Conservation (phyloP, 2,329 filamentous ascomycete species). For the Neopestalotiopsis clavispora region DNA sequence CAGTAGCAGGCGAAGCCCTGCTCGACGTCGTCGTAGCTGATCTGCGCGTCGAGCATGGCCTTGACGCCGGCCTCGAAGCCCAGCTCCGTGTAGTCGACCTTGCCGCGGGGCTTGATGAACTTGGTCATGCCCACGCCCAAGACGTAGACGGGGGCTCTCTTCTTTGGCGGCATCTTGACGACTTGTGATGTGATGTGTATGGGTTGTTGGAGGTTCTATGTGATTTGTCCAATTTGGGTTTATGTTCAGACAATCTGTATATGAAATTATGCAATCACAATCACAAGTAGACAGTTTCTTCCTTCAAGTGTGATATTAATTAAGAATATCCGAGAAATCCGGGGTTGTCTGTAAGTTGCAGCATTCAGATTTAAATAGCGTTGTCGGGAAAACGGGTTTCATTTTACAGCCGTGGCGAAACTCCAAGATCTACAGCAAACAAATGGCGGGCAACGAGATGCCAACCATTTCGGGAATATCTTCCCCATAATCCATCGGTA, state of each 20-base stretch:
- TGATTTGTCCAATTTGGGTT: background rate
- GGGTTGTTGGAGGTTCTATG: background rate
- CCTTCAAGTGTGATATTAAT: background rate
- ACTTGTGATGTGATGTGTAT: background rate
- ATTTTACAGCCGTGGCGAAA: background rate
- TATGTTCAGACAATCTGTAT: background rate
- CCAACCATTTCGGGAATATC: slow-evolving; percentile 4
- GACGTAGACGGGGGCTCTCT: slow-evolving; percentile 69
- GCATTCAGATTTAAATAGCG: background rate
- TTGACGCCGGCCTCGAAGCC: slow-evolving; percentile 93
- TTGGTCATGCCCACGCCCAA: slow-evolving; percentile 98
- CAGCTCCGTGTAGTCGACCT: slow-evolving; percentile 92
- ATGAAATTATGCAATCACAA: background rate
- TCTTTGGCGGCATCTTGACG: slow-evolving; percentile 14
- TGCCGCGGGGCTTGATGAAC: slow-evolving; percentile 95
- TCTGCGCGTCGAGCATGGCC: slow-evolving; percentile 82
- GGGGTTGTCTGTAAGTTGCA: background rate
- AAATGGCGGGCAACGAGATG: background rate
- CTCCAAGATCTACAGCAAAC: background rate
- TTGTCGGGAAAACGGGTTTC: background rate
- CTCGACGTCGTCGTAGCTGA: slow-evolving; percentile 96
- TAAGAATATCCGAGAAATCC: background rate
- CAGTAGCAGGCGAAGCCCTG: slow-evolving; percentile 97
- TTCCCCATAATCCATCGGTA: slow-evolving; percentile 4
- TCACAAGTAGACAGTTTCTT: background rate